These are phyloP conservation scores for Melaleuca quinquenervia DNA, from an alignment of 345 rosid species.

Conservation along the genomic window DNA sequence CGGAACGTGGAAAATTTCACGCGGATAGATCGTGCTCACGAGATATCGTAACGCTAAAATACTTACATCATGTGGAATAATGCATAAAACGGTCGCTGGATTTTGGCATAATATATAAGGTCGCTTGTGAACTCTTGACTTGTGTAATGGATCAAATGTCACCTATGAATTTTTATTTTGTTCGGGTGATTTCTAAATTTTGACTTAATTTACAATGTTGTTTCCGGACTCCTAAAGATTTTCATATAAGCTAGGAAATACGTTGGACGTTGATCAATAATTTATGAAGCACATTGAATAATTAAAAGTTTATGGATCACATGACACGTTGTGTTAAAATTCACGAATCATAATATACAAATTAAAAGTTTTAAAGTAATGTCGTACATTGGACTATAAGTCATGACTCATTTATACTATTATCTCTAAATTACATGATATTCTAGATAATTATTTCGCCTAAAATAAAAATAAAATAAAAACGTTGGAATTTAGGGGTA, in stretches of 20 bases:
- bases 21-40: accelerated
- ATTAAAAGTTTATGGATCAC: accelerated
- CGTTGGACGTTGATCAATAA: accelerated
- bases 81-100: no score
- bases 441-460: background rate
- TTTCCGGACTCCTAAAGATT: no score
- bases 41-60: background rate
- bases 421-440: background rate
- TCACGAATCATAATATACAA: accelerated
- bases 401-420: background rate
- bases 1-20: background rate
- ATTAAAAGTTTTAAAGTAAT: accelerated
- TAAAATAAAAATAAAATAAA: background rate
- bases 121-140: no score
- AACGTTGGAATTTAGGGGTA: background rate
- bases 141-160: no score
- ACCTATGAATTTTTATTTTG: no score
- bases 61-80: background rate
- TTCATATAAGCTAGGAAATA: background rate
- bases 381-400: background rate
- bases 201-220: no score
- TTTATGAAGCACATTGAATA: background rate
- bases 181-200: no score
- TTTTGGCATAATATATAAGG: no score
- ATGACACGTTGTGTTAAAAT: background rate